These are phyloP conservation scores for Botrytis tulipae DNA, from an alignment of 2,329 filamentous ascomycete species.

Conservation along the genomic window DNA sequence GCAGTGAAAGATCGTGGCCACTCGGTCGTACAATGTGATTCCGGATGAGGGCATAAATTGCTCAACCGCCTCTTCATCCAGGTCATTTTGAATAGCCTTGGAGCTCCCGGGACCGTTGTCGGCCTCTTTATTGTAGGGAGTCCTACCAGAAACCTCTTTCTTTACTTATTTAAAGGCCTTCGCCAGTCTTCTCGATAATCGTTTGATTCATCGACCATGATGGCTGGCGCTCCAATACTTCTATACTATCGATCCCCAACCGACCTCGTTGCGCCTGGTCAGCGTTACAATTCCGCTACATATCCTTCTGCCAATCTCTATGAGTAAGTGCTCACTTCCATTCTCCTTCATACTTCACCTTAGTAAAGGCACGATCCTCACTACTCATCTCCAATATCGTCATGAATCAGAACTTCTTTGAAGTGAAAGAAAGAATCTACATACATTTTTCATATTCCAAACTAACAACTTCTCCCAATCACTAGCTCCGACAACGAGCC, in stretches of 20 bases:
- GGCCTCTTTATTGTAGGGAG: not conserved
- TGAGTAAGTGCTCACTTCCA: slow-evolving; percentile 20
- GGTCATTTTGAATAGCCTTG: not conserved
- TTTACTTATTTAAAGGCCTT: not conserved
- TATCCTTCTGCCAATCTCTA: slow-evolving; percentile 17
- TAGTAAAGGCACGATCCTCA: not conserved
- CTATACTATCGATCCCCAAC: slow-evolving; percentile 6
- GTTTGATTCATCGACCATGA: slow-evolving; percentile 7
- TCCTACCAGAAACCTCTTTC: not conserved
- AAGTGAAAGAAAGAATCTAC: not conserved
- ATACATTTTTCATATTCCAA: not conserved
- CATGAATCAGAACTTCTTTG: not conserved
- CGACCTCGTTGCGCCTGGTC: slow-evolving; percentile 1
- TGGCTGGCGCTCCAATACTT: slow-evolving; percentile 14
- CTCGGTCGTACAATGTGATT: slow-evolving; percentile 19
- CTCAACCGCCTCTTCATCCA: not conserved
- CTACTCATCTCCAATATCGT: not conserved
- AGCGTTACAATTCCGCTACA: slow-evolving; percentile 15
- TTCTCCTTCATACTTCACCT: not conserved
- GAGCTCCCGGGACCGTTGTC: not conserved
- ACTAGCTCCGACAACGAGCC: slow-evolving; percentile 35
- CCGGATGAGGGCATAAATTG: slow-evolving; percentile 18
- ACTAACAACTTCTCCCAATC: not conserved
- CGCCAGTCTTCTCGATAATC: not conserved
- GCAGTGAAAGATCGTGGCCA: not conserved